These are phyloP conservation scores for Hemileccinum impolitum DNA, from an alignment of 768 basidiomycete species.

Conservation along the genomic window DNA sequence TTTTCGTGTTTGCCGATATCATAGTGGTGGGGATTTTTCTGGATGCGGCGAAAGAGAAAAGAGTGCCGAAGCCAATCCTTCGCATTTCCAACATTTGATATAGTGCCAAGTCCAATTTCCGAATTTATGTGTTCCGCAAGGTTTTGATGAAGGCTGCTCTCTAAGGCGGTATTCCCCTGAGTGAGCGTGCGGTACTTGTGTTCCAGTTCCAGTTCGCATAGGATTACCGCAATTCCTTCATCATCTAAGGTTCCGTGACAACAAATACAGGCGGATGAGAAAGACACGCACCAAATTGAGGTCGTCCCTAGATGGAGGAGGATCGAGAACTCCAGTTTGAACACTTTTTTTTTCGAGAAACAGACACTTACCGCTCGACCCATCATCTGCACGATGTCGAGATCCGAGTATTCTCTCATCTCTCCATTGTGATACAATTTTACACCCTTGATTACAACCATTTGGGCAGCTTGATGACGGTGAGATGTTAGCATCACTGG, in stretches of 20 bases:
- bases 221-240: slow-evolving; percentile 77
- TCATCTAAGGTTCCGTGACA: slow-evolving; percentile 49
- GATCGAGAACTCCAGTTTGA: background rate
- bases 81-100: slow-evolving; percentile 64
- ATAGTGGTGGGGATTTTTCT: slow-evolving; percentile 80
- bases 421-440: slow-evolving; percentile 68
- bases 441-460: slow-evolving; percentile 91
- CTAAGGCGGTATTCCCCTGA: slow-evolving; percentile 73
- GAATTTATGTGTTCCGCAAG: slow-evolving; percentile 92
- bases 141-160: slow-evolving; percentile 80
- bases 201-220: slow-evolving; percentile 74
- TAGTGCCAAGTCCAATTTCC: slow-evolving; percentile 86
- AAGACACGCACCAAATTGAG: slow-evolving; percentile 70
- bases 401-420: slow-evolving; percentile 81
- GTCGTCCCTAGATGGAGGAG: slow-evolving; percentile 60
- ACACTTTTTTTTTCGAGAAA: background rate
- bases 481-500: background rate
- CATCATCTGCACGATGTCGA: slow-evolving; percentile 96
- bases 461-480: slow-evolving; percentile 69
- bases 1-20: slow-evolving; percentile 51
- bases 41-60: slow-evolving; percentile 84
- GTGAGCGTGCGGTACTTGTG: slow-evolving; percentile 66
- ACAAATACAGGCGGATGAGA: background rate
- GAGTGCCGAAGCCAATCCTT: slow-evolving; percentile 81
- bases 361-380: slow-evolving; percentile 77